These are phyloP conservation scores for Cladosporium sp. DNA, from an alignment of 2,329 filamentous ascomycete species.

Conservation along the genomic window DNA sequence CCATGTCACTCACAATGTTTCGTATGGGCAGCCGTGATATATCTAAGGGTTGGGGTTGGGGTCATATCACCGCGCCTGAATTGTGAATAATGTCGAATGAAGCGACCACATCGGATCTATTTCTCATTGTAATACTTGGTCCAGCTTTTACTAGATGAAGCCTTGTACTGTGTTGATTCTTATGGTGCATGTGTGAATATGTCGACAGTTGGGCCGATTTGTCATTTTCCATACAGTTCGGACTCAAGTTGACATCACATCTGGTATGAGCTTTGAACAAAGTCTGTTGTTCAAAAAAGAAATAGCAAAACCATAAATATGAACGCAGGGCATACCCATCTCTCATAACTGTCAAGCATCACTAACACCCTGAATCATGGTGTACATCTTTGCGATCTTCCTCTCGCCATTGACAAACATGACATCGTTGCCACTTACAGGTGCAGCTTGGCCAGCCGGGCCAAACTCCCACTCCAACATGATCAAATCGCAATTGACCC, in stretches of 20 bases:
- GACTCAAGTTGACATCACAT: too few relatives aligned
- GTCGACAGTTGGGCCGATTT: not conserved
- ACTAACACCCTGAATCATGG: not conserved
- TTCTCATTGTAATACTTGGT: not conserved
- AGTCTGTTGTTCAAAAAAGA: too few relatives aligned
- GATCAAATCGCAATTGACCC: not conserved
- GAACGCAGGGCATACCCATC: not conserved
- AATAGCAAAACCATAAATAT: too few relatives aligned
- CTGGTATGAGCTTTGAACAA: too few relatives aligned
- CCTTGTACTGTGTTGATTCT: fast-evolving
- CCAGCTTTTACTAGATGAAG: not conserved
- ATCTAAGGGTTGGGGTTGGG: not conserved
- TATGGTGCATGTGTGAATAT: not conserved
- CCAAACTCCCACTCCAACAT: constrained; percentile 11
- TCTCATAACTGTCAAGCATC: not conserved
- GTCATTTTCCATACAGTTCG: not conserved
- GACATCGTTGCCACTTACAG: constrained; percentile 2
- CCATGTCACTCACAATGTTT: not conserved
- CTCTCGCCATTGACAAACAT: not conserved
- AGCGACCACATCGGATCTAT: not conserved
- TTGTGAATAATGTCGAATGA: not conserved
- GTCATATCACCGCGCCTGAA: too few relatives aligned
- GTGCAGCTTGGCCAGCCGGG: not conserved
- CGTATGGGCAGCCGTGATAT: not conserved
- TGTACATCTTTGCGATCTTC: constrained; percentile 9